Evolutionary conservation across 148 eudicot genomes (phyloP).

Genomic region (Chenopodium quinoa): DNA sequence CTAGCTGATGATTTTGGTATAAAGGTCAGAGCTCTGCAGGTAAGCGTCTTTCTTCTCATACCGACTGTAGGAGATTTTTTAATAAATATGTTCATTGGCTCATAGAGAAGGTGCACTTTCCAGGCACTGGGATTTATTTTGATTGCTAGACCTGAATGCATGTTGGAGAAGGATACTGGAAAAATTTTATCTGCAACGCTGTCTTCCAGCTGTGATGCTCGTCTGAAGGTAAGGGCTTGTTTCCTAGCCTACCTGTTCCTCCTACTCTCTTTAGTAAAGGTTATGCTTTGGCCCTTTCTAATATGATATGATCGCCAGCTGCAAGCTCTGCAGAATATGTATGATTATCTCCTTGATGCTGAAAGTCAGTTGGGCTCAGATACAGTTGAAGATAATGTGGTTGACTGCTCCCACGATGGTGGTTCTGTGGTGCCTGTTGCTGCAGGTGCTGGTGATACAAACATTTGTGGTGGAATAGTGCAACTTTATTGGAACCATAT

Average conservation of each 20-base stretch:
- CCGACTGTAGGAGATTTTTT: not conserved
- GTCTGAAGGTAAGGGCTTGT: slow-evolving; percentile 65
- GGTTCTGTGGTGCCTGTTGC: slow-evolving; percentile 80
- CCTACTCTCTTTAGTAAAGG: not conserved
- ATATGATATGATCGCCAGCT: slow-evolving; percentile 47
- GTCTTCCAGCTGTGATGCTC: slow-evolving; percentile 64
- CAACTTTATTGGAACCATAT: slow-evolving; percentile 82
- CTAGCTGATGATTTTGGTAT: slow-evolving; percentile 78
- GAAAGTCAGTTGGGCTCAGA: slow-evolving; percentile 76
- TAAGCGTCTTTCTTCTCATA: slow-evolving; percentile 23
- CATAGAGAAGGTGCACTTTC: slow-evolving; percentile 18
- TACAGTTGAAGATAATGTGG: slow-evolving; percentile 38
- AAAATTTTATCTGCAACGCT: slow-evolving; percentile 69
- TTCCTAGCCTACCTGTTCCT: slow-evolving; percentile 13
- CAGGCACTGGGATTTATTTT: slow-evolving; percentile 92
- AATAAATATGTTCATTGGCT: slow-evolving; percentile 15
- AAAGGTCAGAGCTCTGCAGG: slow-evolving; percentile 92
- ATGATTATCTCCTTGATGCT: slow-evolving; percentile 91
- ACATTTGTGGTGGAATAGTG: slow-evolving; percentile 91
- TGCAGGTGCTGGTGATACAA: slow-evolving; percentile 99
- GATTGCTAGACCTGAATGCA: slow-evolving; percentile 88
- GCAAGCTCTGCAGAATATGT: slow-evolving; percentile 86
- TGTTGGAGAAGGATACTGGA: slow-evolving; percentile 82
- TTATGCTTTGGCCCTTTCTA: slow-evolving; percentile 19
- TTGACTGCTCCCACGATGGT: slow-evolving; percentile 40